These are phyloP conservation scores for Diplodia scrobiculata DNA, from an alignment of 2,329 filamentous ascomycete genomes.

Conservation along the genomic window DNA sequence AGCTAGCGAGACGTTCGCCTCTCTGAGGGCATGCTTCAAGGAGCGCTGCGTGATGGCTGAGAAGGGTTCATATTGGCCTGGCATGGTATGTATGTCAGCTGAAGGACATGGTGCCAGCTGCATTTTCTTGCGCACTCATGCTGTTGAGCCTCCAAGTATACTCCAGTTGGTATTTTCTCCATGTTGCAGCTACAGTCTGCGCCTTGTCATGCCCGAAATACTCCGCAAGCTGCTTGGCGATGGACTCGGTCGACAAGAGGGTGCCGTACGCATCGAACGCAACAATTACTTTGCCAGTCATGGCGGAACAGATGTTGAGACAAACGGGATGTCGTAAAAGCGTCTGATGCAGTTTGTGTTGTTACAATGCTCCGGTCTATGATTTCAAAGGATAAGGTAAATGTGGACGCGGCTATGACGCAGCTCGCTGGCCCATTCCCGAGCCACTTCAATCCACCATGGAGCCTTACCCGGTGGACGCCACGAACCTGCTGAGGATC, in stretches of 20 bases:
- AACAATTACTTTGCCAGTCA: conserved; percentile 61
- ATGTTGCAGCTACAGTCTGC: conserved; percentile 59
- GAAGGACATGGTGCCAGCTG: background rate
- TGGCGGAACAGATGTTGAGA: background rate
- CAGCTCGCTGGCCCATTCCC: conserved; percentile 1
- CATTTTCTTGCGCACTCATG: conserved; percentile 61
- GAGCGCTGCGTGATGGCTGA: conserved; percentile 63
- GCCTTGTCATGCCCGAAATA: conserved; percentile 63
- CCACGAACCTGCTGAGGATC: background rate
- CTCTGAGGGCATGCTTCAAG: conserved; percentile 65
- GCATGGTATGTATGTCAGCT: background rate
- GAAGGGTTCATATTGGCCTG: conserved; percentile 66
- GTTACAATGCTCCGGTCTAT: background rate
- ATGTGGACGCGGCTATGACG: conserved; percentile 1
- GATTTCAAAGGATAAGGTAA: background rate
- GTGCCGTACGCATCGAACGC: conserved; percentile 79
- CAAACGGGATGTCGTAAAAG: background rate
- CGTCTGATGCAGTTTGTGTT: background rate
- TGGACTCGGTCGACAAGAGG: conserved; percentile 70
- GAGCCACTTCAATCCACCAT: conserved; percentile 8
- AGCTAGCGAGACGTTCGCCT: conserved; percentile 54
- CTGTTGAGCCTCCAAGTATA: conserved; percentile 76
- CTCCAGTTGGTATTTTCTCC: conserved; percentile 72
- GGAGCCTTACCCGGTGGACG: background rate
- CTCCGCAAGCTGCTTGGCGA: conserved; percentile 60